Base-by-base conservation (phyloP, 805 yeast genomes). In the Wickerhamomyces queroliae region DNA sequence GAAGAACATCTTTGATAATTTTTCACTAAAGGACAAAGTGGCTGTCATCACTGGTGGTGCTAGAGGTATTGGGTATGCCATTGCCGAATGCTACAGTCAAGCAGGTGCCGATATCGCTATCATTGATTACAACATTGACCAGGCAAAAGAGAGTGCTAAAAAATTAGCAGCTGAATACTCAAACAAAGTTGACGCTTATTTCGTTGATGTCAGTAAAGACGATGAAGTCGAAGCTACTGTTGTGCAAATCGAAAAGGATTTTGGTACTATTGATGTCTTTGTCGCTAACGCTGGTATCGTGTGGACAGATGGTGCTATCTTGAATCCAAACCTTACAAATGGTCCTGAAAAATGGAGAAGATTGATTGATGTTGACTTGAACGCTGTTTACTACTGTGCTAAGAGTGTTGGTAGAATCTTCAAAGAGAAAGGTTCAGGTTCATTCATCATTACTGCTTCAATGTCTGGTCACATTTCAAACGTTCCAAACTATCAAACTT, bases 251-350 rank as follows among this genome's bases (percentile, higher is more conserved):
- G 74, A 68, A 46, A 47, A 62, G 43, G 95, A 86, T 55, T 87
- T 88, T 58, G 79, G 80, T 40, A 76, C 76, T 45, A 77, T 88
- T 48, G 95, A 88, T 61, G 66, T 86, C 21, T 82, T 85, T 53
- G 93, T 88, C 35, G 95, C 95, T 52, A 88, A 88, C 59, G 96
- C 96, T 12, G 96, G 96, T 31, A 78, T 86, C 35, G 80, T 88
- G 13, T 87, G 95, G 95, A 71, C 77, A 18, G 68, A 74, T 22
- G 89, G 90, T 18, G 74, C 74, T 16, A 58, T 78, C 45, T 58
- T 75, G 41, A 74, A 69, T 42, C 61, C 61, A 39, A 58, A 59
- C 24, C 45, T 56, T 36, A 54, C 56, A 20, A 63, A 62, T 37
- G 66, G 64, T 3, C 51, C 53, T 25, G 69, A 64, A 39, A 79